Evolutionary conservation across 352 stramenopile genomes (phyloP).

Genomic region (Phytophthora ohioensis): DNA sequence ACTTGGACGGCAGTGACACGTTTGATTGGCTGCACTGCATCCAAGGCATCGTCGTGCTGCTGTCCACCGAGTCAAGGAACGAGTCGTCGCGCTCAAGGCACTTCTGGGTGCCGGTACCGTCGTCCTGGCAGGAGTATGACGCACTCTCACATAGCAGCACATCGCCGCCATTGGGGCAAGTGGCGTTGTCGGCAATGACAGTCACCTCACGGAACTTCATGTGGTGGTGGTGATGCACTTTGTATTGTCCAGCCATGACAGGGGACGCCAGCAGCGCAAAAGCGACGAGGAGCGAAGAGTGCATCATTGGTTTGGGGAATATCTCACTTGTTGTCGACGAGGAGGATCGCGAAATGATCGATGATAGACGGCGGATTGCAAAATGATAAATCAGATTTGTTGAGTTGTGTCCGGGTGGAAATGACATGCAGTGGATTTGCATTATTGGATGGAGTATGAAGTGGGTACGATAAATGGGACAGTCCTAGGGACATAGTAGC

Average conservation of each 20-base stretch:
- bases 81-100: conserved; percentile 50
- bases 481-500: conserved; percentile 4
- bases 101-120: conserved; percentile 39
- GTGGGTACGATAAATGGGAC: background rate
- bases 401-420: background rate
- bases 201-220: conserved; percentile 62
- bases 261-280: conserved; percentile 26
- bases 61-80: conserved; percentile 56
- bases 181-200: conserved; percentile 50
- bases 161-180: conserved; percentile 54
- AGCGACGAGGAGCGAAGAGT: conserved; percentile 29
- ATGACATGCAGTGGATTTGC: background rate
- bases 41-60: conserved; percentile 50
- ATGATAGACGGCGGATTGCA: background rate
- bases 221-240: conserved; percentile 41
- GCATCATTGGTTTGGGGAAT: conserved; percentile 15
- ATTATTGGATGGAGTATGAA: background rate
- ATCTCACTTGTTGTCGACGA: conserved; percentile 6
- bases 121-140: conserved; percentile 57
- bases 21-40: conserved; percentile 43
- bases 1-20: conserved; percentile 53
- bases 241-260: conserved; percentile 14
- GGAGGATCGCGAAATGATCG: conserved; percentile 29
- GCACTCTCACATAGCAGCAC: conserved; percentile 52
- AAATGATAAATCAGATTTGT: conserved; percentile 28